Evolutionary conservation across 164 flowering plant species (phyloP).

Genomic region (Dillenia turbinata): DNA sequence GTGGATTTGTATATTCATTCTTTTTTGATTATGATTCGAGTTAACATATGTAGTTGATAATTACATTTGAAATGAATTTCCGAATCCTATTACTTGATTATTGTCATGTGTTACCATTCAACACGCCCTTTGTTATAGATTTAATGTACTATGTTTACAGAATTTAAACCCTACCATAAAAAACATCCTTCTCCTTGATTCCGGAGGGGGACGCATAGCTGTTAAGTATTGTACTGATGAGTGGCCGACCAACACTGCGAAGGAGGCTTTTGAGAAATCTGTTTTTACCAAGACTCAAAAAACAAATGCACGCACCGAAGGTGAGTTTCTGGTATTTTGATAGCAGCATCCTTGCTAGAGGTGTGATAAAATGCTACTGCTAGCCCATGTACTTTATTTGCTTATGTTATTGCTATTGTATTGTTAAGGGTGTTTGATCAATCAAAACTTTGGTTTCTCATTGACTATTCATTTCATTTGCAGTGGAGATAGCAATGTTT

Average conservation of each 20-base stretch:
- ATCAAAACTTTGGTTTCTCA: not conserved
- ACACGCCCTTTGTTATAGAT: not conserved
- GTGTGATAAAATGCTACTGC: too few species aligned
- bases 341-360: too few species aligned
- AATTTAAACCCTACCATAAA: conserved; percentile 45
- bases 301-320: conserved; percentile 51
- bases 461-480: conserved; percentile 9
- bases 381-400: too few species aligned
- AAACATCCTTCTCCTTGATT: conserved; percentile 62
- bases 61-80: too few species aligned
- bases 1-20: too few species aligned
- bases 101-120: not conserved
- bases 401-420: too few species aligned
- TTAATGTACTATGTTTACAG: conserved; percentile 21
- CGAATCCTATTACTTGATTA: too few species aligned
- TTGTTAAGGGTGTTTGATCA: too few species aligned
- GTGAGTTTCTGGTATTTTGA: conserved; percentile 10
- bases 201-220: conserved; percentile 66
- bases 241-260: conserved; percentile 49
- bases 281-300: conserved; percentile 50
- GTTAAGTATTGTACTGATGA: conserved; percentile 56
- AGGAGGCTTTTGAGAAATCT: conserved; percentile 49
- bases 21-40: too few species aligned
- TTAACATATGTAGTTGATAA: too few species aligned
- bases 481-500: conserved; percentile 50